Evolutionary conservation across 176 grass and related monocot species (phyloP), one percentile per base, ranked within the genome.

Genomic region (Saccharum spontaneum): DNA sequence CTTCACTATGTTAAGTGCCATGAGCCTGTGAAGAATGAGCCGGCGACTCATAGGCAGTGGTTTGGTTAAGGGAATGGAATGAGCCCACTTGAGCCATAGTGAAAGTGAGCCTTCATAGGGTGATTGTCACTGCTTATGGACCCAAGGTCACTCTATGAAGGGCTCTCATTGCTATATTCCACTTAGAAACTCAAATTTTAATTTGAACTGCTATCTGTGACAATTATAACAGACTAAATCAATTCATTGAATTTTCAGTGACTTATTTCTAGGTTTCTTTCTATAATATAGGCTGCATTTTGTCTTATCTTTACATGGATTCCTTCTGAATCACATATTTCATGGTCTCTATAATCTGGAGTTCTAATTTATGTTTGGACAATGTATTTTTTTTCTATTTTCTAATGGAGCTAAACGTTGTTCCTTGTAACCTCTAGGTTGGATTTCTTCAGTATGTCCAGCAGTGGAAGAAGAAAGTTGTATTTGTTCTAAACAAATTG

Each of bases 381-480:
- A 34, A 57, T 66, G 14, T 57, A 12, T 57, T 15, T 37, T 20
- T 45, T 45, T 64, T 74, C 3, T 77, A 49, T 45, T 39, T 77
- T 64, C 44, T 72, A 54, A 48, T 84, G 39, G 36, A 76, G 8
- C 30, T 73, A 38, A 76, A 81, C n/a, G 15, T 7, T 11, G 14
- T 82, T 87, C 17, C 55, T 89, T 12, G 22, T 63, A 79, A 86
- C 61, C 90, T 90, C 45, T 88, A 99, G 97, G 97, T 99, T 38
- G 84, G 73, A 88, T 99, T 99, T 94, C 91, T 99, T 61, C 84
- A 72, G 40, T 99, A 99, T 88, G 71, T 94, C 6, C 91, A 99
- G 31, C 97, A 99, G 82, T 98, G 97, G 93, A 99, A 94, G 84
- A 99, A 99, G 84, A 99, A 96, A 92, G 86, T 99, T 60, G 88